Percentiles rank a stretch among this genome's conserved stretches.
Evolutionary conservation across 78 protist species (phyloP).

Genomic region (Salpingoeca rosetta): DNA sequence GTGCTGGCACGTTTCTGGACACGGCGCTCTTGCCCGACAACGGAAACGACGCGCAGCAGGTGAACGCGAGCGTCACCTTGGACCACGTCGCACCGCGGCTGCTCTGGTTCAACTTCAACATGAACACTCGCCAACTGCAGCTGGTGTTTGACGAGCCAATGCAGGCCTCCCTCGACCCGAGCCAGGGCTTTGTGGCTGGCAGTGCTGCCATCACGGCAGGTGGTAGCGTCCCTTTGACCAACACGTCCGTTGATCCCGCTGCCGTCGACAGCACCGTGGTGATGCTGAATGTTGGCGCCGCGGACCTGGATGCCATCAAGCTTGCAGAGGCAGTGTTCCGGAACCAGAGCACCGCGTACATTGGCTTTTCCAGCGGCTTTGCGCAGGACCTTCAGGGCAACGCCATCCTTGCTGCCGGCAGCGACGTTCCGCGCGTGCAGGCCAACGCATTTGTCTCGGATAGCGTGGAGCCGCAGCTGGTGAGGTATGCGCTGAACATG

Average conservation of each 20-base stretch:
- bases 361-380: too few species aligned
- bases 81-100: neutral
- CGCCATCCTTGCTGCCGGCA: too few species aligned
- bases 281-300: neutral
- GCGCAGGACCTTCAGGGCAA: too few species aligned
- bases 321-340: too few species aligned
- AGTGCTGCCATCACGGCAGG: neutral
- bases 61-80: neutral
- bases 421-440: too few species aligned
- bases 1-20: too few species aligned
- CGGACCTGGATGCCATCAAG: neutral
- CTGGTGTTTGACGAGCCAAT: neutral
- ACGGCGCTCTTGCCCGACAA: too few species aligned
- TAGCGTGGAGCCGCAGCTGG: neutral
- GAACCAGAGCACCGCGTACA: too few species aligned
- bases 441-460: neutral
- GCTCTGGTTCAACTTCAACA: neutral
- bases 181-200: too few species aligned
- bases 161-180: too few species aligned
- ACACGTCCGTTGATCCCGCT: neutral
- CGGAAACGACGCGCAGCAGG: too few species aligned
- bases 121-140: neutral
- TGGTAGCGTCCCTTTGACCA: neutral
- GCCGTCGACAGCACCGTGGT: neutral
- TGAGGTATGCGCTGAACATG: neutral